Percentiles rank a stretch among this genome's conserved stretches.
Evolutionary conservation across 2,329 filamentous ascomycete genomes (phyloP).

Genomic region (Monilinia aucupariae): DNA sequence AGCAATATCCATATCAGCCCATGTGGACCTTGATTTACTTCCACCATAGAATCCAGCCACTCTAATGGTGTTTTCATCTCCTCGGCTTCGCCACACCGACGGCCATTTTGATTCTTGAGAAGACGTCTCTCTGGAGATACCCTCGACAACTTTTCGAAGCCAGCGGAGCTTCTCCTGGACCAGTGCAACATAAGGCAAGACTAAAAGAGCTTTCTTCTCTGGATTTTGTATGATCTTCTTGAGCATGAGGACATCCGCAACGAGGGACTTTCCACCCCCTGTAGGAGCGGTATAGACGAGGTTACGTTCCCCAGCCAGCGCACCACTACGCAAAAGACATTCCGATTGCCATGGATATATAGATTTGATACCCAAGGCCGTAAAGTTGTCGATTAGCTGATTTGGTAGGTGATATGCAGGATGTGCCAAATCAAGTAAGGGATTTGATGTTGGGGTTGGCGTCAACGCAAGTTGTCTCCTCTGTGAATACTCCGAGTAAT

Average conservation of each 20-base stretch:
- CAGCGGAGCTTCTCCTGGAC: slow-evolving; percentile 76
- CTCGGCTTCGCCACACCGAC: slow-evolving; percentile 48
- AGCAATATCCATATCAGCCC: slow-evolving; percentile 71
- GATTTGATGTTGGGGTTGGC: slow-evolving; percentile 47
- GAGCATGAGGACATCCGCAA: slow-evolving; percentile 67
- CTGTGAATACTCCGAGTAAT: slow-evolving; percentile 52
- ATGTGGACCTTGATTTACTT: slow-evolving; percentile 59
- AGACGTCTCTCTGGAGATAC: slow-evolving; percentile 40
- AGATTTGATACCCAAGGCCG: slow-evolving; percentile 58
- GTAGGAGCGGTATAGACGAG: slow-evolving; percentile 77
- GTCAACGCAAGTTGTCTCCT: slow-evolving; percentile 48
- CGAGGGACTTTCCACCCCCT: slow-evolving; percentile 71
- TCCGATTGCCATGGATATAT: slow-evolving; percentile 79
- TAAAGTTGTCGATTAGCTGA: slow-evolving; percentile 59
- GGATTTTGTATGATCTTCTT: slow-evolving; percentile 62
- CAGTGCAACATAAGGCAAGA: slow-evolving; percentile 72
- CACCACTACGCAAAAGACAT: slow-evolving; percentile 62
- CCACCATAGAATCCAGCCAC: slow-evolving; percentile 73
- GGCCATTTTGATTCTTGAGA: slow-evolving; percentile 24
- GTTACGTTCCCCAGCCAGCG: slow-evolving; percentile 60
- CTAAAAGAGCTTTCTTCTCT: slow-evolving; percentile 62
- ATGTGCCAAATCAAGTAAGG: slow-evolving; percentile 57
- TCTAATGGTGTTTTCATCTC: slow-evolving; percentile 54
- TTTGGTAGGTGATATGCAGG: slow-evolving; percentile 57
- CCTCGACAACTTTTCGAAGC: slow-evolving; percentile 62